Percentiles rank a stretch among this genome's conserved stretches.
Conservation (phyloP, 2,329 filamentous ascomycete species). For the Colletotrichum cereale region DNA sequence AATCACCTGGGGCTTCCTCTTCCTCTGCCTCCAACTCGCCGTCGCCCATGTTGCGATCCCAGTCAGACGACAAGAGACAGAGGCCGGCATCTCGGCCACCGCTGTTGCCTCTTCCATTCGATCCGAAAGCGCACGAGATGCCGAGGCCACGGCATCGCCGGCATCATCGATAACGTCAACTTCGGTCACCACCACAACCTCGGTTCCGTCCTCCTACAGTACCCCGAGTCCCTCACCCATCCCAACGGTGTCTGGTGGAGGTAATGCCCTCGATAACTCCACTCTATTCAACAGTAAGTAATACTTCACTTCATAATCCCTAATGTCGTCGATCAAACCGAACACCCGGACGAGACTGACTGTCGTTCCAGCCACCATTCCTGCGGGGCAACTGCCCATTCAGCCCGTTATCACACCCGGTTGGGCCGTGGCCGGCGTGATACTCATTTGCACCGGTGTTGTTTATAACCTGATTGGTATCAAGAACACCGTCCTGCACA, state of each 20-base stretch:
- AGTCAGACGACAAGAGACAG: constrained; percentile 52
- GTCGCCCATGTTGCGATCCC: constrained; percentile 50
- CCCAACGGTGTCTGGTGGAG: constrained; percentile 36
- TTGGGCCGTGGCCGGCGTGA: constrained; percentile 80
- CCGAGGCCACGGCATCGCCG: constrained; percentile 1
- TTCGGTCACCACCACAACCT: constrained; percentile 2
- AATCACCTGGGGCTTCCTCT: constrained; percentile 55
- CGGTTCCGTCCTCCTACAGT: constrained; percentile 10
- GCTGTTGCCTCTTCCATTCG: constrained; percentile 37
- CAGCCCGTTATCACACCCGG: constrained; percentile 82
- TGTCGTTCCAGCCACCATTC: constrained; percentile 56
- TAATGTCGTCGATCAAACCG: too few relatives aligned
- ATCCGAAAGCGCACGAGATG: constrained; percentile 21
- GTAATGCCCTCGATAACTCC: constrained; percentile 46
- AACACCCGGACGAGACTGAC: constrained; percentile 14
- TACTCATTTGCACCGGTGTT: constrained; percentile 80
- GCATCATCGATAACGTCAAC: constrained; percentile 15
- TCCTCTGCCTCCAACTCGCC: constrained; percentile 54
- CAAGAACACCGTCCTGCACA: constrained; percentile 83
- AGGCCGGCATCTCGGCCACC: constrained; percentile 44
- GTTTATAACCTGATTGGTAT: constrained; percentile 83
- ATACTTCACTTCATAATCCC: neutral
- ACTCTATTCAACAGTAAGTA: constrained; percentile 52
- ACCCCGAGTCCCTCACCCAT: constrained; percentile 25
- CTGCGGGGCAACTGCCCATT: constrained; percentile 74